Conservation (phyloP, 2,329 filamentous ascomycete genomes). For the Mycocentrospora acerina region DNA sequence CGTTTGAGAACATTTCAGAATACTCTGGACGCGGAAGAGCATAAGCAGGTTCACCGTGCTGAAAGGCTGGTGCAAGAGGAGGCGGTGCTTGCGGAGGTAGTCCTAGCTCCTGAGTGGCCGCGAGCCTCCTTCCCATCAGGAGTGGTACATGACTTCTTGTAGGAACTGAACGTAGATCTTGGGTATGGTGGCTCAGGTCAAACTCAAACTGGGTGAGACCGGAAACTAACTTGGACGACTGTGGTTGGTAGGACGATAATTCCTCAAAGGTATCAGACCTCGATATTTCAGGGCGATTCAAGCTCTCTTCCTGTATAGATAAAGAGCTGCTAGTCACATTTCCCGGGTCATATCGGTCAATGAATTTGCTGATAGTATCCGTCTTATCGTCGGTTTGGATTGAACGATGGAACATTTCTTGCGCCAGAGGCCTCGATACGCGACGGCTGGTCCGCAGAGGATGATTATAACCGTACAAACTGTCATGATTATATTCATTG, state of each 20-base stretch:
- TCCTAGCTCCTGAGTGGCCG: slow-evolving; percentile 16
- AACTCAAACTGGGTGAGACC: slow-evolving; percentile 32
- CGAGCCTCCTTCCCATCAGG: slow-evolving; percentile 5
- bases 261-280: background rate
- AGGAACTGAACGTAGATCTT: background rate
- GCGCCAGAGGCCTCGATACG: slow-evolving; percentile 12
- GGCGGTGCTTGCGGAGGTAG: slow-evolving; percentile 24
- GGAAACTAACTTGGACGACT: slow-evolving; percentile 6
- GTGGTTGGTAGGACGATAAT: slow-evolving; percentile 1
- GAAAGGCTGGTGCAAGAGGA: slow-evolving; percentile 31
- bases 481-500: slow-evolving; percentile 15
- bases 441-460: slow-evolving; percentile 11
- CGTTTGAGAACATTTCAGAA: slow-evolving; percentile 27
- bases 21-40: slow-evolving; percentile 7
- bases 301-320: background rate
- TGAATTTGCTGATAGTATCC: slow-evolving; percentile 37
- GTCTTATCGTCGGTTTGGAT: slow-evolving; percentile 21
- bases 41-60: slow-evolving; percentile 15
- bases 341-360: slow-evolving; percentile 28
- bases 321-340: slow-evolving; percentile 8
- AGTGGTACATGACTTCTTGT: background rate
- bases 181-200: slow-evolving; percentile 3
- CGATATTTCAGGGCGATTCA: background rate
- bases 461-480: slow-evolving; percentile 14
- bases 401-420: slow-evolving; percentile 16